Percentiles rank a stretch among this genome's conserved stretches.
phyloP scores from a whole-genome alignment of 768 basidiomycete species.

The Rhodotorula toruloides region DNA sequence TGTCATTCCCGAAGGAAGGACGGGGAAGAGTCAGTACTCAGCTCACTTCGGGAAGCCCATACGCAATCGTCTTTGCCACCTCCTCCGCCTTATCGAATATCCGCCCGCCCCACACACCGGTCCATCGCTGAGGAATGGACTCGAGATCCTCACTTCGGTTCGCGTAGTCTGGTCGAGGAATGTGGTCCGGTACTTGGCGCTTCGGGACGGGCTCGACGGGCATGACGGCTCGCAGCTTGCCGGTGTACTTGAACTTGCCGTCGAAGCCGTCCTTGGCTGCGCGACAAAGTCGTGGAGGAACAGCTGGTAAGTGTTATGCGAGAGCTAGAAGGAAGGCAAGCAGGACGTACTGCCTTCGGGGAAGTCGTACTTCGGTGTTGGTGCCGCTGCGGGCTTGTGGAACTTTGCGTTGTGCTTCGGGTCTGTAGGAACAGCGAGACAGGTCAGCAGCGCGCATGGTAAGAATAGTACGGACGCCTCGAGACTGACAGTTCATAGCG shows the following conservation, averaged over 20 bases:
- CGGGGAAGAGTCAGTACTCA: neutral
- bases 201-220: conserved; percentile 67
- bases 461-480: neutral
- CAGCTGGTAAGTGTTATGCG: neutral
- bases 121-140: conserved; percentile 30
- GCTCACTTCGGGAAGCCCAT: conserved; percentile 13
- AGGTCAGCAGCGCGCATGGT: neutral
- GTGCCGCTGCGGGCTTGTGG: neutral
- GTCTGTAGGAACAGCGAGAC: neutral
- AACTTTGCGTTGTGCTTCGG: conserved; percentile 25
- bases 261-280: conserved; percentile 35
- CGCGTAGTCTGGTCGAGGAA: conserved; percentile 83
- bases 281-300: no score
- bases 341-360: conserved; percentile 24
- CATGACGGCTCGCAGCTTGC: conserved; percentile 43
- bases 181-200: conserved; percentile 67
- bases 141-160: conserved; percentile 55
- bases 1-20: conserved; percentile 31
- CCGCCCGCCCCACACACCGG: conserved; percentile 6
- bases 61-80: conserved; percentile 3
- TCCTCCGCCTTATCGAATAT: conserved; percentile 23
- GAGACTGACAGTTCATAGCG: conserved; percentile 19
- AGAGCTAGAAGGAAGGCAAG: neutral
- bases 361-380: neutral
- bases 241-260: conserved; percentile 42